Evolutionary conservation across 2,329 filamentous ascomycete species (phyloP), one percentile per base, ranked within the genome.

Genomic region (Dothideomycetes sp.): DNA sequence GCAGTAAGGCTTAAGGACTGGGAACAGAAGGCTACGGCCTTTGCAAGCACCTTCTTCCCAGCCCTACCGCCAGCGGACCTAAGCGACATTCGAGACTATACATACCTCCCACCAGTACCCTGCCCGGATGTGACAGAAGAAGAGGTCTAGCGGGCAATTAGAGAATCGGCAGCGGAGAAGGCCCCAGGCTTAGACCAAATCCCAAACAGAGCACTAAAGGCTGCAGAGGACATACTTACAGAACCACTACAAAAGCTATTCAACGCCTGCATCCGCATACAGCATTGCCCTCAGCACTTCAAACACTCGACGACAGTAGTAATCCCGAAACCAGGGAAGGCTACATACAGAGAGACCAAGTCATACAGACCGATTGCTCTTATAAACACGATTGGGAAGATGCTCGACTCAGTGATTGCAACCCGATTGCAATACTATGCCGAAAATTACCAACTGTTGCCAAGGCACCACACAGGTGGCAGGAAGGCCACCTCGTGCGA

Each of bases 381-480:
- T 3, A 40, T 56, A 2, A 51, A 53, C 40, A 58, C 51, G 4
- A 41, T 52, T 5, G 49, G 54, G 15, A 58, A 59, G 33, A 41
- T 47, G 4, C 45, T 60, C 15, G 55, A 59, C 11, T 34, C 43
- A 24, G 40, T 57, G 5, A 34, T 55, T n/a, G 48, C 51, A 16
- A 38, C 22, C 24, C 33, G 52, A 22, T 36, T 53, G 5, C 45
- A 31, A 18, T 44, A 47, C 31, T 19, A 46, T 32, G 48, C 40
- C 11, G 49, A 52, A 22, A 46, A 29, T 32, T 35, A 52, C 32
- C 16, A 46, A 5, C 37, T 55, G 9, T 49, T 58, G 4, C 53
- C 49, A 17, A 33, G 34, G 18, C 43, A 39, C 4, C 48, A 59
- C 24, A 52, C 54, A n/a, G 54, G 53, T 14, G 51, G 47, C 12